Conservation (phyloP, 1,139 yeast species). For the Blastobotrys capitulatus region DNA sequence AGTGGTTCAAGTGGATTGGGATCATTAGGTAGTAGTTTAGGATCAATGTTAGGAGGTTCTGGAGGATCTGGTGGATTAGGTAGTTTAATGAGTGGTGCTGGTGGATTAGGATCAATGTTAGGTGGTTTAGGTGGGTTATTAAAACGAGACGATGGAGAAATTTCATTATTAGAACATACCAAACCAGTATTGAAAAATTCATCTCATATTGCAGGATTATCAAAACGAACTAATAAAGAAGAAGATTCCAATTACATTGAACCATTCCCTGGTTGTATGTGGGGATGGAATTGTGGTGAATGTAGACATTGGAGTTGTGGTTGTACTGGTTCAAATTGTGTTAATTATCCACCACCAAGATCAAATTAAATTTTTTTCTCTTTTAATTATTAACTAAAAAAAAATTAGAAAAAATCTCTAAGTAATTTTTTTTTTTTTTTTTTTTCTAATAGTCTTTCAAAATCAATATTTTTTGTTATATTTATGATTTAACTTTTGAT, state of each 20-base stretch:
- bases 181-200: neutral
- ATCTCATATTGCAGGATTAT: neutral
- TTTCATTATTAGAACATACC: neutral
- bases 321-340: neutral
- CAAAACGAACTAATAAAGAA: neutral
- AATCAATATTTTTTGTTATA: too few relatives aligned
- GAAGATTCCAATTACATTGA: neutral
- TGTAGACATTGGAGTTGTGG: constrained; percentile 1
- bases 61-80: too few relatives aligned
- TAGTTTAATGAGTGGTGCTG: too few relatives aligned
- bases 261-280: neutral
- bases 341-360: neutral
- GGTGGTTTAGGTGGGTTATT: constrained; percentile 1
- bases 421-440: too few relatives aligned
- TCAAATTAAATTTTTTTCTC: too few relatives aligned
- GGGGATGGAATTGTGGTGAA: neutral
- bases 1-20: neutral
- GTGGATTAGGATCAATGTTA: too few relatives aligned
- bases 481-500: too few relatives aligned
- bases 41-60: too few relatives aligned
- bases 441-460: too few relatives aligned
- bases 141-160: neutral
- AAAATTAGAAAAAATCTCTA: too few relatives aligned
- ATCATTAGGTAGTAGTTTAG: neutral
- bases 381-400: too few relatives aligned